Evolutionary conservation across 2,329 filamentous ascomycete species (phyloP), one percentile per base, ranked within the genome.

Genomic region (Aspergillus japonicus): DNA sequence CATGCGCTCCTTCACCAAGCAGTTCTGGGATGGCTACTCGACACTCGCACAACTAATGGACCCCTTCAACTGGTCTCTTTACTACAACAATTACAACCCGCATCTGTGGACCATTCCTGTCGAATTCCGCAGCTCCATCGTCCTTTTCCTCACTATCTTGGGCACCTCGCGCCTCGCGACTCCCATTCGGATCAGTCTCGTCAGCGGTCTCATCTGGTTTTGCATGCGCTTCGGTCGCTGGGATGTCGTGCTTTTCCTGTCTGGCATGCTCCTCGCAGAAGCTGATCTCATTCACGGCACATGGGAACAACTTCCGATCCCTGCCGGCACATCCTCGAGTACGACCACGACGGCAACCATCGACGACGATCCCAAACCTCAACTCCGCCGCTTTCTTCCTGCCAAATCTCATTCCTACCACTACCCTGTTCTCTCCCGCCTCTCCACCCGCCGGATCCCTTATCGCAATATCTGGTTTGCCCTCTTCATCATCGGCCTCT

Each of bases 91-190:
- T 62, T 80, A 79, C 67, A 78, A 79, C 50, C 76, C 76, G 11
- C 78, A 81, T 57, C 70, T 80, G 1, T 81, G 78, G 78, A 80
- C 78, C 7, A 79, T 81, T 24, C 77, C 78, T 0, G 73, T 78
- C 7, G 78, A 80, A 63, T 77, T 80, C 53, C 77, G 78, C 47
- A 75, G 76, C 61, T 80, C 77, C 2, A 73, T 80, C 8, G 74
- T 77, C 24, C 73, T 80, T 4, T 80, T 79, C 61, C 62, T 78
- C 53, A 71, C 74, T 6, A 70, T 78, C 12, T 70, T 80, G 14
- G 75, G 70, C 6, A 74, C 77, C 19, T 77, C 76, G 8, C 75
- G 75, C 42, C 66, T 78, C 12, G 66, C 65, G 23, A 62, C 70
- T 24, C 58, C 64, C 16, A 62, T 75, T 12, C 76, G 78, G 21